These are phyloP conservation scores for Brettanomyces custersianus DNA, from an alignment of 805 yeast genomes.

Conservation along the genomic window DNA sequence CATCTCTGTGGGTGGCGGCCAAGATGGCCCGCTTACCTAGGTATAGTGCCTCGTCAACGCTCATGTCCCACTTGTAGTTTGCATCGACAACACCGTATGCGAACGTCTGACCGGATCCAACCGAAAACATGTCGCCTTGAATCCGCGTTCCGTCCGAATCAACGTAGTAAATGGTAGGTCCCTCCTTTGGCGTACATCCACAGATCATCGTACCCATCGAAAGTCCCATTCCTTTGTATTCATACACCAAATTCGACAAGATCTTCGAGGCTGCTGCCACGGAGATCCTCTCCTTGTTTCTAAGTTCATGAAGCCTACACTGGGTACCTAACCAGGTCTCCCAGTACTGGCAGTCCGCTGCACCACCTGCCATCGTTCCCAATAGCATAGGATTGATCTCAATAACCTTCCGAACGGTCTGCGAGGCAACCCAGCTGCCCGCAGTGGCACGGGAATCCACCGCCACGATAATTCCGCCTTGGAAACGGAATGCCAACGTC, in stretches of 20 bases:
- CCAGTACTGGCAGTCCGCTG: conserved; percentile 99
- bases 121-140: conserved; percentile 92
- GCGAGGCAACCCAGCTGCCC: conserved; percentile 97
- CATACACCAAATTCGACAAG: conserved; percentile 79
- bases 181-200: conserved; percentile 92
- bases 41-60: conserved; percentile 88
- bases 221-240: conserved; percentile 96
- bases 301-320: conserved; percentile 87
- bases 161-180: conserved; percentile 91
- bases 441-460: conserved; percentile 98
- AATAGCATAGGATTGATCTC: conserved; percentile 90
- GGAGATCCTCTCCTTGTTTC: conserved; percentile 89
- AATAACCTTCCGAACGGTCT: conserved; percentile 94
- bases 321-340: conserved; percentile 98
- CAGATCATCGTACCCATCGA: conserved; percentile 99
- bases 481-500: conserved; percentile 89
- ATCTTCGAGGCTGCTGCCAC: conserved; percentile 97
- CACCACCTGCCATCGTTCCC: conserved; percentile 99
- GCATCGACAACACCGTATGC: conserved; percentile 97
- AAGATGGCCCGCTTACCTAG: conserved; percentile 91
- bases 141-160: conserved; percentile 96
- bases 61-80: conserved; percentile 82
- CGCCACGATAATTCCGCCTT: conserved; percentile 93
- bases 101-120: conserved; percentile 98
- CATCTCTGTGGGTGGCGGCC: conserved; percentile 98